phyloP scores from a whole-genome alignment of 805 yeast species.

The Suhomyces vadensis region DNA sequence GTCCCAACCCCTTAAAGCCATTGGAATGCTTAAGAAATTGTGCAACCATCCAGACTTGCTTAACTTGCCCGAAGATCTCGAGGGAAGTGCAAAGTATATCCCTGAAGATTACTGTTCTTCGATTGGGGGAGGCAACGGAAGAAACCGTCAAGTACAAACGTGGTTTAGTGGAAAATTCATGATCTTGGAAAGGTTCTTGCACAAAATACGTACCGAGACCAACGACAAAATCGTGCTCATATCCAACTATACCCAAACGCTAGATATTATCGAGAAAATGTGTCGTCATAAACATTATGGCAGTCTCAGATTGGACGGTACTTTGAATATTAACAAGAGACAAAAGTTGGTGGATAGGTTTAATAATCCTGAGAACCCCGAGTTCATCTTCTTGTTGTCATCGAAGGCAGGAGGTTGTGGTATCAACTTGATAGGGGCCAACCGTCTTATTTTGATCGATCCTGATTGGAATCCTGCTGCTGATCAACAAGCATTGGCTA shows the following conservation, averaged over 20 bases:
- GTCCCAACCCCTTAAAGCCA: conserved; percentile 86
- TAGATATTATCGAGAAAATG: conserved; percentile 85
- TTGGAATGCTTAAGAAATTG: conserved; percentile 82
- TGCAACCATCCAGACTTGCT: conserved; percentile 93
- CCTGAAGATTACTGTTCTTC: conserved; percentile 74
- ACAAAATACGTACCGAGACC: conserved; percentile 73
- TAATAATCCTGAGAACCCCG: conserved; percentile 85
- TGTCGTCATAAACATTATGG: conserved; percentile 80
- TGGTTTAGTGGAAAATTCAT: conserved; percentile 85
- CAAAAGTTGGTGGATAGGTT: conserved; percentile 90
- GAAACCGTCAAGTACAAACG: conserved; percentile 66
- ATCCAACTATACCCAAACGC: conserved; percentile 91
- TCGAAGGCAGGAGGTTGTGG: conserved; percentile 99
- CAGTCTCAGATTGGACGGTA: conserved; percentile 82
- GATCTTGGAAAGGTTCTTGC: conserved; percentile 81
- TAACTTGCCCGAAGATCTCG: conserved; percentile 73
- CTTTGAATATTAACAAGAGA: conserved; percentile 87
- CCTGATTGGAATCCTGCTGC: conserved; percentile 99
- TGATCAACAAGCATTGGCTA: conserved; percentile 95
- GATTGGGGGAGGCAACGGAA: conserved; percentile 18
- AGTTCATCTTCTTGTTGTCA: conserved; percentile 84
- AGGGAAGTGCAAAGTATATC: conserved; percentile 60
- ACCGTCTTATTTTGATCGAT: conserved; percentile 81
- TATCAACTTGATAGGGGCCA: conserved; percentile 94
- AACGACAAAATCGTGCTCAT: conserved; percentile 93